phyloP scores from a whole-genome alignment of 2,329 filamentous ascomycete species.

The Calonectria honghensis region DNA sequence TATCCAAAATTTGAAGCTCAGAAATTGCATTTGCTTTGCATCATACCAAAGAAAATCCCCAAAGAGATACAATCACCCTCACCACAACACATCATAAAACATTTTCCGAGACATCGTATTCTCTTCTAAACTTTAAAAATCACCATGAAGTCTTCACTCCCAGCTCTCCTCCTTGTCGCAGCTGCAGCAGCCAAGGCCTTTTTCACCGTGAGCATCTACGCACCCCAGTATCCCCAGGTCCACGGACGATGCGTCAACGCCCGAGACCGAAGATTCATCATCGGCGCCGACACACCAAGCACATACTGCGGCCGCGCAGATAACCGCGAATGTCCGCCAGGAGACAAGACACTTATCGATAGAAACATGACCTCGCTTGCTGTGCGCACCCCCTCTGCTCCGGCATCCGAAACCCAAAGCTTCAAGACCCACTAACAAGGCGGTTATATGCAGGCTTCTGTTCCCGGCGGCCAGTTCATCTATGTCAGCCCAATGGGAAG shows the following conservation, averaged over 20 bases:
- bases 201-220: slow-evolving; percentile 54
- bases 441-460: slow-evolving; percentile 63
- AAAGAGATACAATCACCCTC: neutral
- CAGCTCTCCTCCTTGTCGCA: slow-evolving; percentile 22
- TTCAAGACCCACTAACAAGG: neutral
- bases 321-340: slow-evolving; percentile 51
- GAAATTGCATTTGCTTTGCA: neutral
- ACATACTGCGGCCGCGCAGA: slow-evolving; percentile 52
- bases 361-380: slow-evolving; percentile 55
- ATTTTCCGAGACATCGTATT: neutral
- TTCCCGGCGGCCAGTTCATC: slow-evolving; percentile 78
- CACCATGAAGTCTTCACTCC: slow-evolving; percentile 41
- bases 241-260: slow-evolving; percentile 56
- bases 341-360: slow-evolving; percentile 54
- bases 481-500: slow-evolving; percentile 74
- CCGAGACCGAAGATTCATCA: slow-evolving; percentile 52
- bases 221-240: slow-evolving; percentile 48
- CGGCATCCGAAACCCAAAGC: neutral
- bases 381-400: slow-evolving; percentile 41
- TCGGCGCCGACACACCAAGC: slow-evolving; percentile 53
- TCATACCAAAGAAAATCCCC: neutral
- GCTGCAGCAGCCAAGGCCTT: slow-evolving; percentile 40
- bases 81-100: neutral
- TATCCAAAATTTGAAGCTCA: too few species aligned
- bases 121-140: neutral